Conservation (phyloP, 2,329 filamentous ascomycete species). For the Bertia moriformis region DNA sequence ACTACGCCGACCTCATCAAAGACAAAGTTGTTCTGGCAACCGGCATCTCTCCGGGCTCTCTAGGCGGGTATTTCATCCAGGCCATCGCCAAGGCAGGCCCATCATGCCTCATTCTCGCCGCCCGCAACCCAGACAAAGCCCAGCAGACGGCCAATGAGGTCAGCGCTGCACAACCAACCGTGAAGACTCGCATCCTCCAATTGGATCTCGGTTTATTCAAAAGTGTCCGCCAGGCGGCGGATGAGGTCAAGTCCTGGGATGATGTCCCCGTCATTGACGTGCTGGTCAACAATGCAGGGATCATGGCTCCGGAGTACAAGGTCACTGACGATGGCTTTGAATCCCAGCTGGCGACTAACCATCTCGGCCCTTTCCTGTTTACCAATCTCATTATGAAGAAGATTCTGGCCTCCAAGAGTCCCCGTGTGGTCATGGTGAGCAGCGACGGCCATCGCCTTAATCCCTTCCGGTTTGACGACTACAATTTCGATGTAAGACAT, state of each 20-base stretch:
- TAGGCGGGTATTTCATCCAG: constrained; percentile 20
- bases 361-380: constrained; percentile 22
- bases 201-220: constrained; percentile 24
- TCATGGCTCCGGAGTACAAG: constrained; percentile 19
- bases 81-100: constrained; percentile 23
- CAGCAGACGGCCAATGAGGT: constrained; percentile 21
- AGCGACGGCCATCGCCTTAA: constrained; percentile 25
- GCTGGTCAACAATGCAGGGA: constrained; percentile 25
- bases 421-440: constrained; percentile 25
- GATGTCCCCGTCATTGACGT: constrained; percentile 20
- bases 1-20: constrained; percentile 11
- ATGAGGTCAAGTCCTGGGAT: constrained; percentile 14
- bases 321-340: constrained; percentile 22
- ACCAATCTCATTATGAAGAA: constrained; percentile 20
- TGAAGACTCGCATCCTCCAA: constrained; percentile 16
- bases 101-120: constrained; percentile 25
- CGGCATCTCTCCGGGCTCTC: constrained; percentile 20
- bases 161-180: constrained; percentile 11
- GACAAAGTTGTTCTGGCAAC: constrained; percentile 24
- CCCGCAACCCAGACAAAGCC: constrained; percentile 24
- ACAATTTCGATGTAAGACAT: constrained; percentile 23
- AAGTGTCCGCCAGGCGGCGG: constrained; percentile 21
- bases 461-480: constrained; percentile 25
- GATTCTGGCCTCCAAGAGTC: constrained; percentile 7
- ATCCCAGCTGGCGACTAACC: constrained; percentile 19